phyloP scores from a whole-genome alignment of 495 filamentous ascomycete species.

The Neurospora tetrasperma region DNA sequence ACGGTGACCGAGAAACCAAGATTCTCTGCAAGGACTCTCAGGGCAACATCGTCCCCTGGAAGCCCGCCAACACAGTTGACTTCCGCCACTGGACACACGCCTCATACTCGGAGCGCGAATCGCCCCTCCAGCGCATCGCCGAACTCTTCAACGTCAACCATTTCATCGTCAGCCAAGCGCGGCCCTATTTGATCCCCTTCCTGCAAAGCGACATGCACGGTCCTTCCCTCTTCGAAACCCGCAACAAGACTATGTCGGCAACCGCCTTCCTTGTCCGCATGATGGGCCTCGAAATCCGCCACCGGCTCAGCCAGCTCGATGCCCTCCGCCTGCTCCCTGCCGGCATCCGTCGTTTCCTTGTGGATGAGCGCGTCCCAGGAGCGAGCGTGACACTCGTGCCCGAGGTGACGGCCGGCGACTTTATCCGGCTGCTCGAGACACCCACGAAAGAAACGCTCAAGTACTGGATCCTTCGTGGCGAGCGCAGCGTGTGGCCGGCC shows the following conservation, averaged over 20 bases:
- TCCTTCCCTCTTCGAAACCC: constrained; percentile 49
- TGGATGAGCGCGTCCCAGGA: constrained; percentile 80
- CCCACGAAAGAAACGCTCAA: constrained; percentile 66
- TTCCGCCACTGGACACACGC: constrained; percentile 61
- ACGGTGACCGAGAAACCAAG: constrained; percentile 47
- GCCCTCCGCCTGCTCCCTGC: constrained; percentile 61
- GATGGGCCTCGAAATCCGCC: constrained; percentile 64
- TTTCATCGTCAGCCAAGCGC: constrained; percentile 70
- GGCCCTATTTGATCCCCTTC: constrained; percentile 78
- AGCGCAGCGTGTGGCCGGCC: constrained; percentile 88
- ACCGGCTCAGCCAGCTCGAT: constrained; percentile 75
- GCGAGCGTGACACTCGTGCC: constrained; percentile 76
- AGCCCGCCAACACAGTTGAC: constrained; percentile 51
- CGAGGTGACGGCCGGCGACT: constrained; percentile 59
- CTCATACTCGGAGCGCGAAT: constrained; percentile 63
- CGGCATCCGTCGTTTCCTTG: constrained; percentile 61
- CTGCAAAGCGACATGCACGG: constrained; percentile 71
- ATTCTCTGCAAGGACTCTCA: constrained; percentile 76
- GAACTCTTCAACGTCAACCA: constrained; percentile 93
- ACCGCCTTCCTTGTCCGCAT: constrained; percentile 57
- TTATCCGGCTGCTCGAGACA: constrained; percentile 65
- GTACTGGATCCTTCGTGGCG: constrained; percentile 78
- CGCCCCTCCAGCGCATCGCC: constrained; percentile 71
- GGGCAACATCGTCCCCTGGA: constrained; percentile 74
- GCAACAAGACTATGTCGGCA: constrained; percentile 44